phyloP scores from a whole-genome alignment of 2,329 filamentous ascomycete species.

The Dactylellina parvicollis region DNA sequence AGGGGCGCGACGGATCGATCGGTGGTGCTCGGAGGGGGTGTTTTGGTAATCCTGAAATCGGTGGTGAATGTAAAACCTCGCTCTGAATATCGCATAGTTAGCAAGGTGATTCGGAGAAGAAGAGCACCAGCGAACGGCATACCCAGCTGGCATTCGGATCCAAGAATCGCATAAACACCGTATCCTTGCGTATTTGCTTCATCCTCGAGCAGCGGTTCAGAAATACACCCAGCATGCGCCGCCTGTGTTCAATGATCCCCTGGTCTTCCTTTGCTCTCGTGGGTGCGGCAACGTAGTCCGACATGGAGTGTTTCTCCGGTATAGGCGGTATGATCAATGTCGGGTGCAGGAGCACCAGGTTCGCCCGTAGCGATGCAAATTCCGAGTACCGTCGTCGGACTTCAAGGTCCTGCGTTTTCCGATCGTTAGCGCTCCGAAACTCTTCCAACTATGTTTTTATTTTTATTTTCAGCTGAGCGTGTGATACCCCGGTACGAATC shows the following conservation, averaged over 20 bases:
- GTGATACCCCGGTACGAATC: slow-evolving; percentile 89
- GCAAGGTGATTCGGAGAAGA: slow-evolving; percentile 7
- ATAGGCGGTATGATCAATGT: slow-evolving; percentile 96
- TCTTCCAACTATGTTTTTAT: slow-evolving; percentile 26
- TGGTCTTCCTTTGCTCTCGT: slow-evolving; percentile 98
- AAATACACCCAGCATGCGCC: slow-evolving; percentile 96
- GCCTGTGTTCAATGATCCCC: slow-evolving; percentile 93
- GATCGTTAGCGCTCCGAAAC: not conserved
- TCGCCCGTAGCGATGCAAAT: slow-evolving; percentile 88
- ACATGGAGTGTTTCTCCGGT: slow-evolving; percentile 98
- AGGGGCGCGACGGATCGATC: slow-evolving; percentile 90
- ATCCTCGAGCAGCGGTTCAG: slow-evolving; percentile 91
- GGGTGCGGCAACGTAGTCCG: slow-evolving; percentile 96
- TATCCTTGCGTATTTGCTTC: slow-evolving; percentile 89
- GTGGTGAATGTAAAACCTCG: slow-evolving; percentile 93
- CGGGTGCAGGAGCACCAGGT: slow-evolving; percentile 88
- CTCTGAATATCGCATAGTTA: slow-evolving; percentile 67
- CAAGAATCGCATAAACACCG: slow-evolving; percentile 96
- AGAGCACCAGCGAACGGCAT: slow-evolving; percentile 59
- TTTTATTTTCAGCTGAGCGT: too few relatives aligned
- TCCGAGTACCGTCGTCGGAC: slow-evolving; percentile 95
- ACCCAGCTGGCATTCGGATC: slow-evolving; percentile 99
- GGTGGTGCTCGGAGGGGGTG: slow-evolving; percentile 95
- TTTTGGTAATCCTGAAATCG: slow-evolving; percentile 90
- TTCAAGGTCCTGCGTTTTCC: slow-evolving; percentile 79